A percentile compares a stretch with the other conserved stretches of the same genome.
phyloP scores from a whole-genome alignment of 1,284 basidiomycete genomes.

The Melampsora americana region DNA sequence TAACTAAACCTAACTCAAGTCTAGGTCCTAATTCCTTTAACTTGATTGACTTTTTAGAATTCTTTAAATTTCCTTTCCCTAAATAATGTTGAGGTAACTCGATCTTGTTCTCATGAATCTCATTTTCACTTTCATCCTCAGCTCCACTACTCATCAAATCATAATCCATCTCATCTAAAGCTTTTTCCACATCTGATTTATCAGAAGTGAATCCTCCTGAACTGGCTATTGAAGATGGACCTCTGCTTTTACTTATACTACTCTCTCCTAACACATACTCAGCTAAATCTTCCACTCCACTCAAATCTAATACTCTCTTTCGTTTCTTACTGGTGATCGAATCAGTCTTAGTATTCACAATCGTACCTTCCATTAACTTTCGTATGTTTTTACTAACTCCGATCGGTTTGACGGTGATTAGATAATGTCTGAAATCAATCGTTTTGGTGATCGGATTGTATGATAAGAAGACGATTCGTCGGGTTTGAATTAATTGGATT shows the following conservation, averaged over 20 bases:
- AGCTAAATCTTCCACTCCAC: slow-evolving; percentile 85
- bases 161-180: slow-evolving; percentile 69
- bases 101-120: slow-evolving; percentile 63
- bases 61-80: slow-evolving; percentile 86
- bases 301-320: slow-evolving; percentile 67
- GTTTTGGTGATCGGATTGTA: slow-evolving; percentile 84
- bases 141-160: slow-evolving; percentile 60
- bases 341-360: slow-evolving; percentile 56
- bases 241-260: slow-evolving; percentile 59
- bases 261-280: slow-evolving; percentile 75
- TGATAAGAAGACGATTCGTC: slow-evolving; percentile 86
- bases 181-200: slow-evolving; percentile 48
- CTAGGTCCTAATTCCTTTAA: slow-evolving; percentile 92
- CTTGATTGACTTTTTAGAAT: slow-evolving; percentile 81
- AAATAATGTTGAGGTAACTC: slow-evolving; percentile 87
- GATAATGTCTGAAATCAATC: slow-evolving; percentile 88
- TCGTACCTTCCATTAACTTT: slow-evolving; percentile 72
- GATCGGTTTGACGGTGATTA: slow-evolving; percentile 91
- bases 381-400: slow-evolving; percentile 91
- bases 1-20: slow-evolving; percentile 87
- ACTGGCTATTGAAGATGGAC: slow-evolving; percentile 59
- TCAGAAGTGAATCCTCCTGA: slow-evolving; percentile 55
- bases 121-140: slow-evolving; percentile 78
- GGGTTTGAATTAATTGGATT: slow-evolving; percentile 73
- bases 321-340: slow-evolving; percentile 52